Conservation (phyloP, 441 rosid genomes). For the Corymbia calophylla region DNA sequence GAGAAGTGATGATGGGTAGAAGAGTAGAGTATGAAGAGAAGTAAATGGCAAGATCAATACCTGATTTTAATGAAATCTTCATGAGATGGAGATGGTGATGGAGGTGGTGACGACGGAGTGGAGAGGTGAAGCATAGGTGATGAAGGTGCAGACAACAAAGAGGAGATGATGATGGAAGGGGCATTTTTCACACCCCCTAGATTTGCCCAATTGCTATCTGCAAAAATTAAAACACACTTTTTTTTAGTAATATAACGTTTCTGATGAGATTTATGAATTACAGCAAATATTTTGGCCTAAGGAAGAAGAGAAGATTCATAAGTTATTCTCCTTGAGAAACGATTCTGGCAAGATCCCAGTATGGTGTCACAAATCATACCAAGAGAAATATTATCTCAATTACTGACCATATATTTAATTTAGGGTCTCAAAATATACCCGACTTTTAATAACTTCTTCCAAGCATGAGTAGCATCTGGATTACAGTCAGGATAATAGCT, state of each 20-base stretch:
- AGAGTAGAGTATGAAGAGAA: rapidly evolving
- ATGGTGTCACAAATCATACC: not conserved
- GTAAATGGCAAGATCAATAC: not conserved
- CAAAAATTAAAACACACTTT: not conserved
- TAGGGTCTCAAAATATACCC: too few relatives aligned
- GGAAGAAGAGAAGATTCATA: not conserved
- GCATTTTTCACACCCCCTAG: not conserved
- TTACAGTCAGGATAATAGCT: not conserved
- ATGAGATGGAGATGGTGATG: not conserved
- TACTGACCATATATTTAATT: rapidly evolving
- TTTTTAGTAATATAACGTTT: too few relatives aligned
- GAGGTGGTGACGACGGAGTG: too few relatives aligned
- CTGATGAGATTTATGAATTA: not conserved
- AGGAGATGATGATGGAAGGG: not conserved
- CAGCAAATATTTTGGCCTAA: not conserved
- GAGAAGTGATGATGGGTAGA: not conserved
- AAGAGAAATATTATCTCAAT: not conserved
- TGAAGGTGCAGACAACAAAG: not conserved
- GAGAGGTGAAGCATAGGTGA: not conserved
- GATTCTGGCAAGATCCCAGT: rapidly evolving
- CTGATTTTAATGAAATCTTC: not conserved
- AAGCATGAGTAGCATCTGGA: not conserved
- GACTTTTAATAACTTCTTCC: not conserved
- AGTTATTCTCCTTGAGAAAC: not conserved
- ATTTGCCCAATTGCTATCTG: not conserved